phyloP scores from a whole-genome alignment of 2,329 filamentous ascomycete species.

The Ramularia endophylla region DNA sequence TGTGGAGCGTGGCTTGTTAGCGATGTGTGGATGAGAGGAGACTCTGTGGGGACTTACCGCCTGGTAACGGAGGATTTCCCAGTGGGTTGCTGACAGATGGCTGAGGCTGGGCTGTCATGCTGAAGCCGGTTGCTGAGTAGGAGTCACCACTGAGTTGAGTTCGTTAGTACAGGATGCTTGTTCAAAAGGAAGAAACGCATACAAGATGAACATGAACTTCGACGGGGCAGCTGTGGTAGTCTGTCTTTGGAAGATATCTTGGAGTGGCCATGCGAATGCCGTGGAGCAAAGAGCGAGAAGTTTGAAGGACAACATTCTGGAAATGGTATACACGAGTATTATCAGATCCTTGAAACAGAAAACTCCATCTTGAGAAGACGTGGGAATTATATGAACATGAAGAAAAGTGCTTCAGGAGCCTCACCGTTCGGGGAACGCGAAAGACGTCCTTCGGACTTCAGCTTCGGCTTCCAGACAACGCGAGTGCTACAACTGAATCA shows the following conservation, averaged over 20 bases:
- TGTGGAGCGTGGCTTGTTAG: background rate
- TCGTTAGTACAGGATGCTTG: background rate
- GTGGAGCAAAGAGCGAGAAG: background rate
- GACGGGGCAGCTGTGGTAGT: background rate
- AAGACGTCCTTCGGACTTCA: too few relatives aligned
- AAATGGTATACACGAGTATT: background rate
- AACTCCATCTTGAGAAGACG: too few relatives aligned
- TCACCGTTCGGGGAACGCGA: too few relatives aligned
- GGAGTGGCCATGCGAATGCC: too few relatives aligned
- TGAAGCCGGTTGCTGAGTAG: background rate
- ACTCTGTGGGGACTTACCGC: background rate
- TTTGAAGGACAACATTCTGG: background rate
- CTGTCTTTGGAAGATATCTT: background rate
- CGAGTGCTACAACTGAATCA: too few relatives aligned
- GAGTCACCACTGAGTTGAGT: slow-evolving; percentile 2
- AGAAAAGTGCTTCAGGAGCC: too few relatives aligned
- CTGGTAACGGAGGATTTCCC: background rate
- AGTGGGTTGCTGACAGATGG: background rate
- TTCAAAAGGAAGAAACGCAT: background rate
- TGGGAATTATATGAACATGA: too few relatives aligned
- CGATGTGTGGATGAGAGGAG: background rate
- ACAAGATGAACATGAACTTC: slow-evolving; percentile 1
- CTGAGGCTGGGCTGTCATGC: background rate
- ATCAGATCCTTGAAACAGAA: too few relatives aligned
- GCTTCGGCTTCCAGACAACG: too few relatives aligned